These are phyloP conservation scores for Coemansia sp. DNA, from an alignment of 192 early-diverging fungal genomes.

Conservation along the genomic window DNA sequence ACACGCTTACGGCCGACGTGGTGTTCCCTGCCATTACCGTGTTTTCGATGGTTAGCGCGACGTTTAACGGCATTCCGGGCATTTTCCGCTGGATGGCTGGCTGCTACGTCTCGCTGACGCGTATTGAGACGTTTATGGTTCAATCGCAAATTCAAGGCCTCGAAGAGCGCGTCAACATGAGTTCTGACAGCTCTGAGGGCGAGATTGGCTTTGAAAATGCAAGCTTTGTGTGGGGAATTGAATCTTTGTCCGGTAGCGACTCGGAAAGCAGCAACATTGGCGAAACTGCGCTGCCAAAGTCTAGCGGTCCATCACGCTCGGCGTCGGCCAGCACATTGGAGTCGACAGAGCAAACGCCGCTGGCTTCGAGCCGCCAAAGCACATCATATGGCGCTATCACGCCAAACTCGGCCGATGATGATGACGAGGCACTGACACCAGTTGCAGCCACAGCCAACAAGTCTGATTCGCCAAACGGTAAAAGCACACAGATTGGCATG, in stretches of 20 bases:
- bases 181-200: background rate
- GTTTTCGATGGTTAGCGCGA: constrained; percentile 68
- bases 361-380: constrained; percentile 6
- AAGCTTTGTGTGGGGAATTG: constrained; percentile 44
- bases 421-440: background rate
- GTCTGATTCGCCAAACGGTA: background rate
- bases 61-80: constrained; percentile 64
- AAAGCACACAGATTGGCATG: background rate
- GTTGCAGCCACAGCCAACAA: background rate
- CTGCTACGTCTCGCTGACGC: constrained; percentile 64
- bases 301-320: constrained; percentile 3
- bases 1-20: constrained; percentile 63
- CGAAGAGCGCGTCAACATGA: constrained; percentile 30
- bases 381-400: constrained; percentile 3
- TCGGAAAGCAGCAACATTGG: background rate
- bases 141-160: constrained; percentile 69
- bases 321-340: background rate
- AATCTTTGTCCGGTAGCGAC: background rate
- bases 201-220: constrained; percentile 41
- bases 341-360: constrained; percentile 19
- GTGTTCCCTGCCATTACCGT: constrained; percentile 74
- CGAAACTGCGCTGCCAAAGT: background rate
- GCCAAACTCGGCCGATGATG: background rate
- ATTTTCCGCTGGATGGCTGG: constrained; percentile 61
- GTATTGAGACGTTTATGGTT: constrained; percentile 74